Evolutionary conservation across 805 yeast species (phyloP).

Genomic region (Metschnikowia aberdeeniae): DNA sequence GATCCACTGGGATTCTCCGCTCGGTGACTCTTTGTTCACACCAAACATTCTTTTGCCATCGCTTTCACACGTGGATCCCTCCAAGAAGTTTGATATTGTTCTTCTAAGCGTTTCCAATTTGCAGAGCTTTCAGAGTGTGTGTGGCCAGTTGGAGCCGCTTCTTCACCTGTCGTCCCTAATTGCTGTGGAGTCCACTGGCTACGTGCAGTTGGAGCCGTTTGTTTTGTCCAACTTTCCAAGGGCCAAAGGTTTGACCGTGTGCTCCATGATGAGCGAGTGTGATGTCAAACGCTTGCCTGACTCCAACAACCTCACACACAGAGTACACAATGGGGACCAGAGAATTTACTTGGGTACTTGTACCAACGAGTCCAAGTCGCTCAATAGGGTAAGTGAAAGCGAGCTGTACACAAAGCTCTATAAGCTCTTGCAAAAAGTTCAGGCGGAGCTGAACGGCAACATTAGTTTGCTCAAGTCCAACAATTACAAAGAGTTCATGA

Average conservation of each 20-base stretch:
- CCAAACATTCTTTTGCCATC: constrained; percentile 17
- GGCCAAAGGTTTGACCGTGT: constrained; percentile 31
- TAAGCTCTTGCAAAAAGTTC: constrained; percentile 31
- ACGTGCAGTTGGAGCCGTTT: constrained; percentile 68
- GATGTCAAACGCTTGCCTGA: constrained; percentile 43
- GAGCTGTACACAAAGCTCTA: constrained; percentile 17
- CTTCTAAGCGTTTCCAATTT: constrained; percentile 33
- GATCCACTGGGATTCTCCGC: constrained; percentile 19
- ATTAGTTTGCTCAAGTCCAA: constrained; percentile 48
- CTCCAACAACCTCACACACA: constrained; percentile 23
- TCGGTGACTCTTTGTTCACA: constrained; percentile 12
- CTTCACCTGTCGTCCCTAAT: constrained; percentile 44
- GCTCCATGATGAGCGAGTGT: constrained; percentile 59
- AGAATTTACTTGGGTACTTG: constrained; percentile 41
- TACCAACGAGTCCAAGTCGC: constrained; percentile 15
- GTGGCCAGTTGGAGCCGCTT: constrained; percentile 23
- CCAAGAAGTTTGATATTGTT: constrained; percentile 30
- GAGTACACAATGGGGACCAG: constrained; percentile 35
- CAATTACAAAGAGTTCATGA: constrained; percentile 54
- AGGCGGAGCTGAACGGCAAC: constrained; percentile 31
- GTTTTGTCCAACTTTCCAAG: constrained; percentile 42
- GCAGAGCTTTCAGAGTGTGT: constrained; percentile 35
- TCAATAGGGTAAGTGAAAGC: constrained; percentile 10
- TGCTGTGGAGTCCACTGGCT: constrained; percentile 67
- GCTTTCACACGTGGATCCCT: constrained; percentile 13